Conservation (phyloP, 768 basidiomycete species). For the Candolleomyces efflorescens region DNA sequence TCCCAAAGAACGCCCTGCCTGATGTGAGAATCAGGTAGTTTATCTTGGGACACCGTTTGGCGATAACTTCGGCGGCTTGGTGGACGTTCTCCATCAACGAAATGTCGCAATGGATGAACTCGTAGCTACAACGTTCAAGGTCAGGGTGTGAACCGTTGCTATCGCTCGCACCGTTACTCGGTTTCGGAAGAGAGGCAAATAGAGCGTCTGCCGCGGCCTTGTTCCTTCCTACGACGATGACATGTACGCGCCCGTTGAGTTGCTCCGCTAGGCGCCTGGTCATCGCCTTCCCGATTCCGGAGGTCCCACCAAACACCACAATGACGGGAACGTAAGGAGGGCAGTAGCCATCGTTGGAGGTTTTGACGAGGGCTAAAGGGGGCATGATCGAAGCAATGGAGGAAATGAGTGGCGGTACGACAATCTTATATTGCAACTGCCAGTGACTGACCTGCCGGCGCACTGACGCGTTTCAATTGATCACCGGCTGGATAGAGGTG, state of each 20-base stretch:
- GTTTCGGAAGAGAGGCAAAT: constrained; percentile 26
- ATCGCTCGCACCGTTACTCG: too few relatives aligned
- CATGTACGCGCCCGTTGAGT: constrained; percentile 36
- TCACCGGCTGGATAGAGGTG: too few relatives aligned
- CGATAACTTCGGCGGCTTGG: constrained; percentile 23
- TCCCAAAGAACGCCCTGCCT: constrained; percentile 18
- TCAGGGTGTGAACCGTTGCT: constrained; percentile 9
- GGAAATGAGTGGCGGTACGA: too few relatives aligned
- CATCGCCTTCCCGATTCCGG: constrained; percentile 30
- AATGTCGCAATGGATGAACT: constrained; percentile 39
- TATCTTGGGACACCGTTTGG: constrained; percentile 27
- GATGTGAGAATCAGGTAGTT: constrained; percentile 32
- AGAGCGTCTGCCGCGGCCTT: constrained; percentile 29
- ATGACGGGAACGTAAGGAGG: constrained; percentile 21
- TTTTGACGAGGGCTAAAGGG: constrained; percentile 11
- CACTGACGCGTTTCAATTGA: too few relatives aligned
- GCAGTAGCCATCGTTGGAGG: constrained; percentile 20
- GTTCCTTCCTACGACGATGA: constrained; percentile 40
- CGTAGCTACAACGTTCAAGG: constrained; percentile 15
- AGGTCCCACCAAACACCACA: constrained; percentile 24
- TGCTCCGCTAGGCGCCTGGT: constrained; percentile 31
- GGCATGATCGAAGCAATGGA: constrained; percentile 7
- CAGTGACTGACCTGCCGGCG: too few relatives aligned
- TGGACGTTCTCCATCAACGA: constrained; percentile 36
- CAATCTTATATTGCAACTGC: too few relatives aligned